Conservation (phyloP, 495 filamentous ascomycete species). For the Xylaria intraflava region DNA sequence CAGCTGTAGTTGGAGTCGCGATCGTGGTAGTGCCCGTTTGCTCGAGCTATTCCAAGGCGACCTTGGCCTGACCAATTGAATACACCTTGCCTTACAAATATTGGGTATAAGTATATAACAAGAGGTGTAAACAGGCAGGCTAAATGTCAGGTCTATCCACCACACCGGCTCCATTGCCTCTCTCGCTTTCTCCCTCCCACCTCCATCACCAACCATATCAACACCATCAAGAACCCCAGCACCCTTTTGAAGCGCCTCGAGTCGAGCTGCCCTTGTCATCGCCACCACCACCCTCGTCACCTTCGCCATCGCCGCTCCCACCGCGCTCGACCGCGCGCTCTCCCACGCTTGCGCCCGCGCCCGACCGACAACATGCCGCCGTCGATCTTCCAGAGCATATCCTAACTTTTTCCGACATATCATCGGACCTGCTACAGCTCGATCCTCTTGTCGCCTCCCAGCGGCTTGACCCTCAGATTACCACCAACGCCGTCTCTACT, state of each 20-base stretch:
- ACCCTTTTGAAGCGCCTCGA: neutral
- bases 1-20: neutral
- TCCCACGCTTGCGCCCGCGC: constrained; percentile 1
- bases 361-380: constrained; percentile 20
- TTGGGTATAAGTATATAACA: neutral
- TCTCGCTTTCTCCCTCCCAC: constrained; percentile 3
- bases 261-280: neutral
- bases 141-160: constrained; percentile 13
- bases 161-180: constrained; percentile 11
- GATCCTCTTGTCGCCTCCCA: constrained; percentile 22
- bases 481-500: constrained; percentile 5
- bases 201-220: constrained; percentile 11
- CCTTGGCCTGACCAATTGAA: neutral
- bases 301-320: neutral
- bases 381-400: constrained; percentile 21
- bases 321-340: constrained; percentile 7
- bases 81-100: neutral
- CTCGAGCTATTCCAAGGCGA: neutral
- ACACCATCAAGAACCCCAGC: neutral
- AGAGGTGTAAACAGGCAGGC: constrained; percentile 6
- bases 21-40: neutral
- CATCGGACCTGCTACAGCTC: constrained; percentile 34
- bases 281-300: neutral
- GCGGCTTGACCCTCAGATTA: constrained; percentile 8
- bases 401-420: constrained; percentile 37